A percentile compares a stretch with the other conserved stretches of the same genome.
Evolutionary conservation across 495 filamentous ascomycete species (phyloP).

Genomic region (Letharia columbiana): DNA sequence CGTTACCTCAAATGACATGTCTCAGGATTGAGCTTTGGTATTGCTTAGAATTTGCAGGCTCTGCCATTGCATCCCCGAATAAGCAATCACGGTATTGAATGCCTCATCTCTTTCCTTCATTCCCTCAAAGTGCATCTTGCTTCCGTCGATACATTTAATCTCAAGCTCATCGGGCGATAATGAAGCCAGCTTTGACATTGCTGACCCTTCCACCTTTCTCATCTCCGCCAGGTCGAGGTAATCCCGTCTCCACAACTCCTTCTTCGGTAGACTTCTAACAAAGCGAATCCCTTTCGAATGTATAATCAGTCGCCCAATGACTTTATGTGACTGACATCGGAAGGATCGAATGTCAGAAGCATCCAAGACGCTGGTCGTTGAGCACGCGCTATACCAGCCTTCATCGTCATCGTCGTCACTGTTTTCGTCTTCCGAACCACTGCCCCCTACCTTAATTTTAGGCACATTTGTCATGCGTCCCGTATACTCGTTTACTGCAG

Average conservation of each 20-base stretch:
- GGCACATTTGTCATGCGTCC: conserved; percentile 11
- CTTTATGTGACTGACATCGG: conserved; percentile 23
- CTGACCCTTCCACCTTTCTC: conserved; percentile 24
- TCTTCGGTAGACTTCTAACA: conserved; percentile 17
- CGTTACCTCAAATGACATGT: neutral
- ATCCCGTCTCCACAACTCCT: conserved; percentile 27
- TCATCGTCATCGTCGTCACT: conserved; percentile 23
- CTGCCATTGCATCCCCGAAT: conserved; percentile 29
- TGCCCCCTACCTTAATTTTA: conserved; percentile 8
- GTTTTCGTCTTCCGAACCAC: conserved; percentile 4
- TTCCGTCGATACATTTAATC: conserved; percentile 25
- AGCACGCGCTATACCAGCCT: conserved; percentile 23
- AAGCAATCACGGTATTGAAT: conserved; percentile 34
- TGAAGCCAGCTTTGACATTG: conserved; percentile 21
- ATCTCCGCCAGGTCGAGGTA: conserved; percentile 32
- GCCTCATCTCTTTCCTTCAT: conserved; percentile 32
- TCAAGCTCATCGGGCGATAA: conserved; percentile 24
- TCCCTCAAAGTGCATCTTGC: conserved; percentile 22
- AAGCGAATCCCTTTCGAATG: conserved; percentile 29
- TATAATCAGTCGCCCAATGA: conserved; percentile 26
- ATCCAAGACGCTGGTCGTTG: conserved; percentile 23
- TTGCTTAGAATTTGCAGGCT: conserved; percentile 19
- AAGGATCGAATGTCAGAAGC: conserved; percentile 27
- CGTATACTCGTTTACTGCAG: conserved; percentile 5
- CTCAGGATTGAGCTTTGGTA: conserved; percentile 6